Conservation (phyloP, 2,329 filamentous ascomycete species). For the Botrytis medusae region DNA sequence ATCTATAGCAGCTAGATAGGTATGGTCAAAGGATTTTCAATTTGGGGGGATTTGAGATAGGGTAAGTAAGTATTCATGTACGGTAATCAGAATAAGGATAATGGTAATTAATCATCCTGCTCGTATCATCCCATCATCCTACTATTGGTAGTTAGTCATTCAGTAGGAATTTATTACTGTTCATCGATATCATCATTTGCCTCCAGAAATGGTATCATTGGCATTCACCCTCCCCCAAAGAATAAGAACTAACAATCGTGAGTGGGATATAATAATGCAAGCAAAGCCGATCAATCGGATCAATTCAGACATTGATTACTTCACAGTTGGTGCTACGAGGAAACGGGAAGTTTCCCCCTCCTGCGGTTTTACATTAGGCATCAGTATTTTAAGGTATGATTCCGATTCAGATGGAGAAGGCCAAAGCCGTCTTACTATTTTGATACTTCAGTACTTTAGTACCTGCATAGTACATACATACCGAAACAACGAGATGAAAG, state of each 20-base stretch:
- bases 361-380: slow-evolving; percentile 4
- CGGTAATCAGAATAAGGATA: not conserved
- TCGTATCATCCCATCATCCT: slow-evolving; percentile 11
- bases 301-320: not conserved
- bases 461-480: not conserved
- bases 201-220: not conserved
- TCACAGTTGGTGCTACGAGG: not conserved
- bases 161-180: not conserved
- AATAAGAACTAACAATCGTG: not conserved
- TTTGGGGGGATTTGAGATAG: not conserved
- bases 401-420: not conserved
- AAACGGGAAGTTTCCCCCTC: not conserved
- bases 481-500: not conserved
- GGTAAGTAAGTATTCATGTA: not conserved
- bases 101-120: slow-evolving; percentile 5
- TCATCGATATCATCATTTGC: not conserved
- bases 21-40: not conserved
- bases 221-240: not conserved
- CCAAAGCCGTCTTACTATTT: slow-evolving; percentile 1
- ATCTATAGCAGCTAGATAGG: not conserved
- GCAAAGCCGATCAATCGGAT: slow-evolving; percentile 13
- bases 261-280: not conserved
- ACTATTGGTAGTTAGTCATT: not conserved
- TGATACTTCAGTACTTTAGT: not conserved
- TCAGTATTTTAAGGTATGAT: not conserved